These are phyloP conservation scores for Psophocarpus tetragonolobus DNA, from an alignment of 306 rosid genomes.

Conservation along the genomic window DNA sequence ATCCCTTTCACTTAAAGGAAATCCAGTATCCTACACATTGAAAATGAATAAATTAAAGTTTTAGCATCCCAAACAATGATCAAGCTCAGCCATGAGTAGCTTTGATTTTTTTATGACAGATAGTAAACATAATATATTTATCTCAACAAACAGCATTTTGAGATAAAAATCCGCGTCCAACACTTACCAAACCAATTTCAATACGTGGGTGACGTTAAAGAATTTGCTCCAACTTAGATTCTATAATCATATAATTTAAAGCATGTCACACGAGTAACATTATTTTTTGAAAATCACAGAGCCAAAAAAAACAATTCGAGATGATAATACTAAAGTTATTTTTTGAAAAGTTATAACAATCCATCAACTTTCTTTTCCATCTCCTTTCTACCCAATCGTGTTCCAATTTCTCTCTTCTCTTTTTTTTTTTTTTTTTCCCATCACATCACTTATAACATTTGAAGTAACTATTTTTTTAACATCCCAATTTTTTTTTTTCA, in stretches of 20 bases:
- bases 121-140: background rate
- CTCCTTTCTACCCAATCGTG: too few relatives aligned
- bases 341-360: too few relatives aligned
- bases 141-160: background rate
- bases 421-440: too few relatives aligned
- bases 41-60: background rate
- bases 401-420: too few relatives aligned
- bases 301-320: background rate
- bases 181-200: background rate
- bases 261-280: background rate
- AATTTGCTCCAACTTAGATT: background rate
- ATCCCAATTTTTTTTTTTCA: too few relatives aligned
- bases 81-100: conserved; percentile 12
- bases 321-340: background rate
- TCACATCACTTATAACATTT: too few relatives aligned
- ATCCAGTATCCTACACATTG: conserved; percentile 77
- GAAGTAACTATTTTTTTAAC: too few relatives aligned
- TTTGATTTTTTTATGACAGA: background rate
- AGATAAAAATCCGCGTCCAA: background rate
- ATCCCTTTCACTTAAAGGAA: conserved; percentile 85
- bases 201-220: background rate
- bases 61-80: conserved; percentile 1
- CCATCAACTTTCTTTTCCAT: too few relatives aligned
- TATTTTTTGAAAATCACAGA: conserved; percentile 4
- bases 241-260: conserved; percentile 7